Evolutionary conservation across 2,329 filamentous ascomycete genomes (phyloP), one percentile per base, ranked within the genome.

Genomic region (Fusarium brachygibbosum): DNA sequence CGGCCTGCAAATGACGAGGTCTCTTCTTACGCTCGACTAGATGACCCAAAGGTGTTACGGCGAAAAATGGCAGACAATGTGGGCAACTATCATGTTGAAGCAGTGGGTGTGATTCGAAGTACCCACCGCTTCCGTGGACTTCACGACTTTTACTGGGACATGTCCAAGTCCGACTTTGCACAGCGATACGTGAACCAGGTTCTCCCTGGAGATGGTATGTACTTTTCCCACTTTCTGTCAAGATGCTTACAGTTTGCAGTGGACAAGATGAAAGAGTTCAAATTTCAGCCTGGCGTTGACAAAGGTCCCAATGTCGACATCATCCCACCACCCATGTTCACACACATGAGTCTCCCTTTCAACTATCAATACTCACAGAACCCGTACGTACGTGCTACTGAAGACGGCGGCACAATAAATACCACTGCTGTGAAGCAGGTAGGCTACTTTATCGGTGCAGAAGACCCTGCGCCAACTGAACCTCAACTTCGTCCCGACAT

Each of bases 91-190:
- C 80, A 85, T 6, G 85, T 93, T 31, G 88, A 94, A 70, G 85
- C 90, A 2, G 85, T 94, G 5, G 93, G 93, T 10, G 80, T 89
- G 21, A 87, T 98, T 64, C 88, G 90, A 57, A 89, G 93, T 71
- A 96, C 91, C 1, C 94, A 98, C 83, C 88, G 95, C 37, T 99
- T 97, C 79, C 88, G 95, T 76, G 90, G 90, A 86, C 85, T 97
- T 69, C 91, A 93, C 11, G 95, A 98, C 79, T 97, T 97, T 75
- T 93, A 97, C 74, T 95, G 91, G 79, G 89, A 92, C 23, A 89
- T 91, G 51, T 85, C 85, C 16, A 85, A 87, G 35, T 91, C 90
- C 45, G 82, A 86, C 0, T 93, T 97, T 77, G 88, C 94, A 74
- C 85, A 85, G 32, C 88, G 90, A 62, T 89, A 98, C 59, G 86